Evolutionary conservation across 2,329 filamentous ascomycete genomes (phyloP).

Genomic region (Alternaria arbusti): DNA sequence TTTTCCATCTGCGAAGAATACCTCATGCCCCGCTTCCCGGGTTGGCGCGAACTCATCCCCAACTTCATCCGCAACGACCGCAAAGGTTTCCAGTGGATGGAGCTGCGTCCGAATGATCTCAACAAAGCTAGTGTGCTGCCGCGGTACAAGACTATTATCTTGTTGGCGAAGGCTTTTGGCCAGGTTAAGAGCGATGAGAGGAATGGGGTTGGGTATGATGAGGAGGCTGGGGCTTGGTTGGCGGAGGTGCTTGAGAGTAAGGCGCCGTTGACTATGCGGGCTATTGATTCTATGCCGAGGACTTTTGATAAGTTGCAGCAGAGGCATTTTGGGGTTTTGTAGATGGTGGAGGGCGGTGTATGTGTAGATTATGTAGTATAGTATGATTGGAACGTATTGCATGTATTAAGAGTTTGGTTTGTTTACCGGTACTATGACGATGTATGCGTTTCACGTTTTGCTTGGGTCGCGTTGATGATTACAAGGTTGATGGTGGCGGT

Average conservation of each 20-base stretch:
- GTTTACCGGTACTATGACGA: too few species aligned
- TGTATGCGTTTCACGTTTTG: too few species aligned
- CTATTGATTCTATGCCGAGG: conserved; percentile 54
- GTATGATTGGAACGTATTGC: not conserved
- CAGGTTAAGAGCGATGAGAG: conserved; percentile 45
- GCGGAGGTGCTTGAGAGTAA: conserved; percentile 40
- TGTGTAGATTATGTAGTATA: not conserved
- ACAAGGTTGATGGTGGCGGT: too few species aligned
- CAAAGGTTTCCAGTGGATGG: conserved; percentile 36
- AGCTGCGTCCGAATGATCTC: conserved; percentile 36
- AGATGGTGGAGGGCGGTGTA: not conserved
- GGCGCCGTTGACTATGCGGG: conserved; percentile 50
- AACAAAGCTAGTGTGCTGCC: conserved; percentile 42
- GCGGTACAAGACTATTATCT: conserved; percentile 53
- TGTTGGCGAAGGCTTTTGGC: conserved; percentile 48
- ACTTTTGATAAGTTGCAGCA: conserved; percentile 42
- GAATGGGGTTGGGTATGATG: conserved; percentile 34
- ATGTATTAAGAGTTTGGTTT: not conserved
- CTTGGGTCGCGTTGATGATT: too few species aligned
- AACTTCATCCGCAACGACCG: conserved; percentile 30
- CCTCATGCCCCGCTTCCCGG: conserved; percentile 80
- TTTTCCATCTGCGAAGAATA: conserved; percentile 76
- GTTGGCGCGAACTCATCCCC: conserved; percentile 62
- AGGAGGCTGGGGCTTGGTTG: conserved; percentile 23
- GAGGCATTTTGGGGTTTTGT: conserved; percentile 26